Base-by-base conservation (phyloP, 2,329 filamentous ascomycete species). In the Dactylellina haptotyla region DNA sequence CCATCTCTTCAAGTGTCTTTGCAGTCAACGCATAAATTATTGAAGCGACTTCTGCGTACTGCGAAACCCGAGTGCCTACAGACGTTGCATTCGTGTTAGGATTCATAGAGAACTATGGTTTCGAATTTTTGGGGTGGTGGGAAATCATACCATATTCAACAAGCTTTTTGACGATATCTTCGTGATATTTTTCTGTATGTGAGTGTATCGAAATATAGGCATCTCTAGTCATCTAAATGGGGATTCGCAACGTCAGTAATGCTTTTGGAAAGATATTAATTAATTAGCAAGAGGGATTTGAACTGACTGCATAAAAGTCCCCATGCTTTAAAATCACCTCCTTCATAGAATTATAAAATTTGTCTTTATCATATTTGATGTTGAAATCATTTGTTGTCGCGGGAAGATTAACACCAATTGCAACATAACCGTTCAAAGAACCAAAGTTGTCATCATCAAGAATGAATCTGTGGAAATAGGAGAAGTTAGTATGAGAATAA, bases 281-380 rank as follows among this genome's bases (percentile, higher is more conserved):
- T 10, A 43, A 9, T 43, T 10, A 34, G 32, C 6, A 34, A 14
- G 6, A 6, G 14, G 6, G 39, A 10, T 4, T 43, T 16, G 16
- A 43, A 58, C 62, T 9, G 50, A 66, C 62, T 6, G 62, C 50
- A 18, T 66, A 66, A 50, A 66, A 57, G 23, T 66, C 62, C 9
- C 62, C 62, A 32, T 66, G 62, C 10, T 54, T 50, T 4, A 66
- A 16, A 14, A 66, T 58, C 2, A 66, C 51, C 20, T 58, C 51
- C 12, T 51, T 57, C 62, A 66, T 66, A 8, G 39, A 66, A 14
- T 51, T 66, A 43, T 66, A 66, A 20, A 66, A 66, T 39, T 66
- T 57, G 25, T 66, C 62, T 16, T 66, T 66, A 23, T 66, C 41
- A 20, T 66, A 66, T 32, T 66, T 66, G n/a, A 54, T 16, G 32